These are phyloP conservation scores for Lepraria neglecta DNA, from an alignment of 495 filamentous ascomycete genomes.

Conservation along the genomic window DNA sequence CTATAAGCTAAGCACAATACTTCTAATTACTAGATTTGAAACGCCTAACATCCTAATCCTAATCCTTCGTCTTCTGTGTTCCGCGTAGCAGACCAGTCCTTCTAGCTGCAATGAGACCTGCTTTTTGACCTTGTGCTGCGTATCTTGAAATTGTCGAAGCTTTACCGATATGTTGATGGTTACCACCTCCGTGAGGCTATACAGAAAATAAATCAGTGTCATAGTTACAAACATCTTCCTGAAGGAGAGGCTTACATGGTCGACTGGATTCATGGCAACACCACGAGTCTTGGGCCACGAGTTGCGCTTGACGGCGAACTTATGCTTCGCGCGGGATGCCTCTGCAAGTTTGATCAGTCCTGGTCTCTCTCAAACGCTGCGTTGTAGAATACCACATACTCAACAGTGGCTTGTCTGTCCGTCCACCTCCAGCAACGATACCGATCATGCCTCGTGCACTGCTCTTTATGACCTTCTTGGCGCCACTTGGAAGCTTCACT, in stretches of 20 bases:
- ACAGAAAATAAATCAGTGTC: constrained; percentile 35
- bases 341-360: constrained; percentile 43
- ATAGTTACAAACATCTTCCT: neutral
- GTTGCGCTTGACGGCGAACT: constrained; percentile 99
- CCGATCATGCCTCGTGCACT: constrained; percentile 94
- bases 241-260: constrained; percentile 64
- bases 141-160: constrained; percentile 98
- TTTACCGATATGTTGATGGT: constrained; percentile 99
- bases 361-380: neutral
- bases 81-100: constrained; percentile 98
- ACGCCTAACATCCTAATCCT: constrained; percentile 27
- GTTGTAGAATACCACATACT: constrained; percentile 44
- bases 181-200: constrained; percentile 99
- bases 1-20: constrained; percentile 3
- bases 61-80: constrained; percentile 99
- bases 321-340: constrained; percentile 97
- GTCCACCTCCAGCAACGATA: constrained; percentile 97
- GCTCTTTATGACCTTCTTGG: constrained; percentile 97
- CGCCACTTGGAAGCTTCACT: constrained; percentile 96
- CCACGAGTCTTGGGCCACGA: constrained; percentile 99
- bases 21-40: constrained; percentile 6
- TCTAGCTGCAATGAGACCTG: constrained; percentile 98
- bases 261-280: constrained; percentile 99
- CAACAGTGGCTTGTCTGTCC: constrained; percentile 98
- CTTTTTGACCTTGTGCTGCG: constrained; percentile 98